Conservation (phyloP, 169 alveolate genomes). For the Plasmodium vinckei region DNA sequence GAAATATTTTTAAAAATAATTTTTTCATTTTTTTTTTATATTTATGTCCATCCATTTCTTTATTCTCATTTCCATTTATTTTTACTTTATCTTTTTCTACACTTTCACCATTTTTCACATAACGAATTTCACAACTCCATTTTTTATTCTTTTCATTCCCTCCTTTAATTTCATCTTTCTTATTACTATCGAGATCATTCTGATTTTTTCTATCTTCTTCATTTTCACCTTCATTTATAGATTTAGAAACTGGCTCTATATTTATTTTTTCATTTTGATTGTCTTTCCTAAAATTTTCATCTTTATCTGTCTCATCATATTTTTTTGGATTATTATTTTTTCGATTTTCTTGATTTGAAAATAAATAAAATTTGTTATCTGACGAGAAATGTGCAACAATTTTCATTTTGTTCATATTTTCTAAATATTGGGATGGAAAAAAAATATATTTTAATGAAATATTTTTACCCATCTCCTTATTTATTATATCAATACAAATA, state of each 20-base stretch:
- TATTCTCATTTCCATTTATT: not conserved
- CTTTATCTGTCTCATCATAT: not conserved
- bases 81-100: no score
- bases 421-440: slow-evolving; percentile 41
- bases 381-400: slow-evolving; percentile 32
- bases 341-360: slow-evolving; percentile 3
- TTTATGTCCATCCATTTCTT: slow-evolving; percentile 30
- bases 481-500: slow-evolving; percentile 73
- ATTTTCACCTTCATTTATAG: not conserved
- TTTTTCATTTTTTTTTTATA: slow-evolving; percentile 58
- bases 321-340: not conserved
- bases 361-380: slow-evolving; percentile 26
- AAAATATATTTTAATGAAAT: slow-evolving; percentile 60
- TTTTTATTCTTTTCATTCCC: not conserved
- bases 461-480: slow-evolving; percentile 39
- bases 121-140: not conserved
- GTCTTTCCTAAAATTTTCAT: not conserved
- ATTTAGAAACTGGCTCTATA: no score
- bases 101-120: not conserved
- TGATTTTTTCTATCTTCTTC: not conserved
- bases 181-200: not conserved
- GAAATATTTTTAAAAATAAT: slow-evolving; percentile 61
- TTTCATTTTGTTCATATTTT: slow-evolving; percentile 9
- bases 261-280: not conserved
- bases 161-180: not conserved